Base-by-base conservation (phyloP, 495 filamentous ascomycete species). In the Penicillium subrubescens region DNA sequence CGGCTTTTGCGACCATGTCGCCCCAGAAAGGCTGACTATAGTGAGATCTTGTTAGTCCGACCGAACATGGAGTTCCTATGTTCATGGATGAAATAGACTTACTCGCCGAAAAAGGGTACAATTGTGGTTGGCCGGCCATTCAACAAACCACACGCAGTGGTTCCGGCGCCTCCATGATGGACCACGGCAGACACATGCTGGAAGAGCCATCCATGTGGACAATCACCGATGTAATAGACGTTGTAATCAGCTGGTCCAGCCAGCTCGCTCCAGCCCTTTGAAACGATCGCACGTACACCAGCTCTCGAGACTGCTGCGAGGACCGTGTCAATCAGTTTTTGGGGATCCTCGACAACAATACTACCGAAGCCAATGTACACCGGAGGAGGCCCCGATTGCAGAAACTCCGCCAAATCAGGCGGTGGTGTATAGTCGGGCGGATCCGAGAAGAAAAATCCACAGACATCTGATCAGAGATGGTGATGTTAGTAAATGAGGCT, bases 21-120 rank as follows among this genome's bases (percentile, higher is more conserved):
- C 91, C 92, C 92, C 92, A 96, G 73, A 95, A 95, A 17, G 86
- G 83, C 75, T 96, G 92, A 68, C 69, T 76, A 23, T 10, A 14
- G 34, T 23, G 29, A 31, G 19, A 31, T 51, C 43, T 62, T 33
- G 19, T 68, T 35, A 68, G 66, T 21, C 44, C 21, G 25, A 7
- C 44, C 19, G 10, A 12, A 48, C 44, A 48, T 21, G 2, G 21
- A 25, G n/a, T n/a, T n/a, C n/a, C n/a, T n/a, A n/a, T n/a, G n/a
- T n/a, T n/a, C n/a, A n/a, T n/a, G n/a, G n/a, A n/a, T n/a, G n/a
- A n/a, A n/a, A n/a, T n/a, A 31, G 25, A 73, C 78, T 61, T 69
- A 82, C 79, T 90, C 88, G 43, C 87, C 87, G 66, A 90, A 89
- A 68, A 90, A 90, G 0, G 87, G 87, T 0, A 90, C 79, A 7